These are phyloP conservation scores for Crithidia fasciculata DNA, from an alignment of 208 protist species.

Conservation along the genomic window DNA sequence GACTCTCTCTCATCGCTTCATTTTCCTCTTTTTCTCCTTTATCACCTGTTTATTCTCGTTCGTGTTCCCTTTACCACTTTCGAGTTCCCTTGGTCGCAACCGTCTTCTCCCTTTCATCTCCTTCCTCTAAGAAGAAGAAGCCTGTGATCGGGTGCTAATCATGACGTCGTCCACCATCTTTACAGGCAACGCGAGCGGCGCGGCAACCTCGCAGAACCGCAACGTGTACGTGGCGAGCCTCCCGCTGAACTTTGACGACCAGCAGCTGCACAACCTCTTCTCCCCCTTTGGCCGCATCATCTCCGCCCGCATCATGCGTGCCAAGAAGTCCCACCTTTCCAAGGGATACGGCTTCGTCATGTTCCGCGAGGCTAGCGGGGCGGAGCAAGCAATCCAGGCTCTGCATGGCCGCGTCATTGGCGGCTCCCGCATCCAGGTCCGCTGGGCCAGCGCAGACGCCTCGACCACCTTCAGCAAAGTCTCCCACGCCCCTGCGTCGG, in stretches of 20 bases:
- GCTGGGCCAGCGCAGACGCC: constrained; percentile 59
- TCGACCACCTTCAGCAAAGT: constrained; percentile 41
- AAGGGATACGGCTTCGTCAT: constrained; percentile 86
- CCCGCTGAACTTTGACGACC: constrained; percentile 67
- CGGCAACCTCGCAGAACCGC: constrained; percentile 29
- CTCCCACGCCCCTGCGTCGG: constrained; percentile 2
- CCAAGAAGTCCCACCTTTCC: constrained; percentile 54
- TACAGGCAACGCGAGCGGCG: constrained; percentile 6
- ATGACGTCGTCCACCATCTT: not conserved
- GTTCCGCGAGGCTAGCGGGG: constrained; percentile 46
- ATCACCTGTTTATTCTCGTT: no score
- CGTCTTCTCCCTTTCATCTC: not conserved
- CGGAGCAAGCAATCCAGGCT: constrained; percentile 45
- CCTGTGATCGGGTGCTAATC: not conserved
- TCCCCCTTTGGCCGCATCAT: constrained; percentile 57
- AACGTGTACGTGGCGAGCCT: constrained; percentile 80
- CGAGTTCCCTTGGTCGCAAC: not conserved
- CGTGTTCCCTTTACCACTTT: not conserved
- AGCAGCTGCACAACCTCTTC: constrained; percentile 69
- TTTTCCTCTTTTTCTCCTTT: no score
- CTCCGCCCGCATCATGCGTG: constrained; percentile 73
- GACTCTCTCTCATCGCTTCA: no score
- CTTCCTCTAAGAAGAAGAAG: no score
- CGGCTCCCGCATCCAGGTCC: constrained; percentile 72
- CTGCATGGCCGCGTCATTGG: constrained; percentile 52